Conservation (phyloP, 148 eudicot genomes). For the Rhododendron ovatum region DNA sequence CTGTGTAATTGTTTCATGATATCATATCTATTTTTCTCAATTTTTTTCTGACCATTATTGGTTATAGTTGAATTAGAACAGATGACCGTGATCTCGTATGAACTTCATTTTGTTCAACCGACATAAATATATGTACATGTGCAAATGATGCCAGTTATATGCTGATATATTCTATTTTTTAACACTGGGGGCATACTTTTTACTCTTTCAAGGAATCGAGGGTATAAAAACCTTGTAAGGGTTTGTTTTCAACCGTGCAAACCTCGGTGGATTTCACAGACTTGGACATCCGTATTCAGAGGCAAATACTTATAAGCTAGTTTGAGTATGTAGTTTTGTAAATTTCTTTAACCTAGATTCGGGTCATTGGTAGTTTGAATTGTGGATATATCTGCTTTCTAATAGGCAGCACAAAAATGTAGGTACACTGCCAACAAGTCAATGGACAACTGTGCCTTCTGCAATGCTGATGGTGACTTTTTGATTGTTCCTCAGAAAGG, state of each 20-base stretch:
- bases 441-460: slow-evolving; percentile 82
- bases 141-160: neutral
- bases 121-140: neutral
- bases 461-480: slow-evolving; percentile 99
- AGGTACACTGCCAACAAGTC: slow-evolving; percentile 94
- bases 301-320: neutral
- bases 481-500: slow-evolving; percentile 94
- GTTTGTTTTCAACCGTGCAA: neutral
- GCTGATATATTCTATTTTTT: neutral
- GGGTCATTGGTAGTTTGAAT: neutral
- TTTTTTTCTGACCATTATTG: neutral
- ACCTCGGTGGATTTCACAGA: neutral
- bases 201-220: neutral
- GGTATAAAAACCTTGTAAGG: neutral
- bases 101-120: neutral
- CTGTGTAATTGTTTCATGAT: neutral
- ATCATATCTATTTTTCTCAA: neutral
- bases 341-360: slow-evolving; percentile 2
- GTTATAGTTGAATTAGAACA: neutral
- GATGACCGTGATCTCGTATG: neutral
- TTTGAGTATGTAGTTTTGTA: neutral
- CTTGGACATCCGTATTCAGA: neutral
- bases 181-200: neutral
- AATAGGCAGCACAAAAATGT: slow-evolving; percentile 9
- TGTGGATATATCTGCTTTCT: neutral